phyloP scores from a whole-genome alignment of 2,329 filamentous ascomycete genomes.

The Diplodia seriata region DNA sequence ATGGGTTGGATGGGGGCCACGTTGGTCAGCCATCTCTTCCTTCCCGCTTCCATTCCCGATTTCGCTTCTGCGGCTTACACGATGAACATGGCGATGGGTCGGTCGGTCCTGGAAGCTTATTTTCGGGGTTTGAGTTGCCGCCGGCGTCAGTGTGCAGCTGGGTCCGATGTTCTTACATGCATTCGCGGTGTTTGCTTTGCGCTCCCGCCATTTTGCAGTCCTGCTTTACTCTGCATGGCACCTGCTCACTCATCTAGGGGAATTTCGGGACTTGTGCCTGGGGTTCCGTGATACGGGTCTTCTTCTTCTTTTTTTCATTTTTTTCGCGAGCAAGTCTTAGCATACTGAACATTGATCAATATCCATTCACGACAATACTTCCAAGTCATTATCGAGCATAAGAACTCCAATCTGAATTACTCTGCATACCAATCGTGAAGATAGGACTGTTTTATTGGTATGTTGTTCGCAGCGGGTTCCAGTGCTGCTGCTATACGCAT shows the following conservation, averaged over 20 bases:
- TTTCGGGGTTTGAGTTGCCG: neutral
- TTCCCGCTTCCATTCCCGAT: neutral
- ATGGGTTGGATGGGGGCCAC: conserved; percentile 1
- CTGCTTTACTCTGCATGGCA: neutral
- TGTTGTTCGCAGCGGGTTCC: neutral
- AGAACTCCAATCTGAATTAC: neutral
- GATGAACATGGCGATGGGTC: neutral
- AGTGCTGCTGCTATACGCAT: neutral
- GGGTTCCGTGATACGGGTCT: neutral
- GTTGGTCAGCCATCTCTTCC: neutral
- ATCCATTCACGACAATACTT: neutral
- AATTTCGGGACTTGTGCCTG: neutral
- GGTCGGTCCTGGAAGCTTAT: neutral
- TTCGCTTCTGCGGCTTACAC: conserved; percentile 4
- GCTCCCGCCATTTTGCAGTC: neutral
- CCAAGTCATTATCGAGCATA: neutral
- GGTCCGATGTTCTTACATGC: conserved; percentile 6
- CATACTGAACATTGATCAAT: neutral
- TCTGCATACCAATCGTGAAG: neutral
- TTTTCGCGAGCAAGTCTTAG: neutral
- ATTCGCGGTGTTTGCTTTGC: neutral
- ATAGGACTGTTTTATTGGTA: neutral
- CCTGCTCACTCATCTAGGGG: conserved; percentile 7
- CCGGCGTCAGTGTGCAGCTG: neutral
- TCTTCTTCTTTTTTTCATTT: neutral